Evolutionary conservation across 2,329 filamentous ascomycete species (phyloP).

Genomic region (Diplocarpon mali): DNA sequence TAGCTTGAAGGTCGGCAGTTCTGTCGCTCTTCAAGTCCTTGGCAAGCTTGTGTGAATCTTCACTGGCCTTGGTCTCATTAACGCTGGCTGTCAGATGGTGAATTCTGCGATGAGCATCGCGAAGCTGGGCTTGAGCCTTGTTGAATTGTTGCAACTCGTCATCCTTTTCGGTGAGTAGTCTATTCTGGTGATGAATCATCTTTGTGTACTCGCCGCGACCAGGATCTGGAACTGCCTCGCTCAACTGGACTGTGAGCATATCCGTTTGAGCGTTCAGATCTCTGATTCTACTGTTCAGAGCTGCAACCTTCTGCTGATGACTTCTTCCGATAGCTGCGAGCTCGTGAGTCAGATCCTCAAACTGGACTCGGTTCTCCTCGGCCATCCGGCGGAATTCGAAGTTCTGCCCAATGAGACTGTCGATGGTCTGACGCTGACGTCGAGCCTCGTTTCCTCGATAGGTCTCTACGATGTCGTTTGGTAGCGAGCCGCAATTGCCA

Average conservation of each 20-base stretch:
- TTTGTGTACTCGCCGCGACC: neutral
- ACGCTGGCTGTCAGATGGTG: neutral
- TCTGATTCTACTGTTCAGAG: neutral
- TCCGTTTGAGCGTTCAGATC: neutral
- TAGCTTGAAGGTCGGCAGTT: neutral
- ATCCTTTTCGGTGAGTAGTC: neutral
- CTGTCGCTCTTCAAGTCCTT: neutral
- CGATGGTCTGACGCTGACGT: too few species aligned
- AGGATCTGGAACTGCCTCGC: neutral
- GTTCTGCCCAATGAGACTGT: too few species aligned
- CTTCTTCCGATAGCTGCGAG: too few species aligned
- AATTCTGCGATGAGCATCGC: neutral
- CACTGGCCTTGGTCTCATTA: neutral
- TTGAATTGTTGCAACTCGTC: neutral
- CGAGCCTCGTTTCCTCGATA: too few species aligned
- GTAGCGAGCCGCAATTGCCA: too few species aligned
- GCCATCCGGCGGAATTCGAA: too few species aligned
- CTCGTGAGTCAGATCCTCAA: too few species aligned
- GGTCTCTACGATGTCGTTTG: too few species aligned
- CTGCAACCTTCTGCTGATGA: neutral
- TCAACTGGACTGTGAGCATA: neutral
- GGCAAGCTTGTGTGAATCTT: neutral
- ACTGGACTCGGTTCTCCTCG: too few species aligned
- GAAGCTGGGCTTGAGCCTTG: neutral
- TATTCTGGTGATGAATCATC: neutral